phyloP scores from a whole-genome alignment of 2,329 filamentous ascomycete genomes.

The Exophiala xenobiotica region DNA sequence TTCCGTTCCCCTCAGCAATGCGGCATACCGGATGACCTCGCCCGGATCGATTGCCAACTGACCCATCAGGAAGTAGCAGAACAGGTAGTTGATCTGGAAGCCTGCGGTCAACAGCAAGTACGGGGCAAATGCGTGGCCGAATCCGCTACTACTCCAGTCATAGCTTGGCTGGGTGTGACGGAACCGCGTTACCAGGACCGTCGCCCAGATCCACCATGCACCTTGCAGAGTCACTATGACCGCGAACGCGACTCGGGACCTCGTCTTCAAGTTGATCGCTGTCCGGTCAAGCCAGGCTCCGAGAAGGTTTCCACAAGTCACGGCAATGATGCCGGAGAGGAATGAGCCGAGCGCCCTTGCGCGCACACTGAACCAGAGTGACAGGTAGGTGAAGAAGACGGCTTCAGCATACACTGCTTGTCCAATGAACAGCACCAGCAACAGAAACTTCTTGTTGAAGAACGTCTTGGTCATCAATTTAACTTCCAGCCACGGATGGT shows the following conservation, averaged over 20 bases:
- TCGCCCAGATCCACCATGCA: constrained; percentile 71
- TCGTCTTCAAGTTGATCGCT: constrained; percentile 52
- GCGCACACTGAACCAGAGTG: constrained; percentile 68
- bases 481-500: constrained; percentile 60
- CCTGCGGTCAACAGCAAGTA: constrained; percentile 66
- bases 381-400: constrained; percentile 69
- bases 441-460: constrained; percentile 60
- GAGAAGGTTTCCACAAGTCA: constrained; percentile 64
- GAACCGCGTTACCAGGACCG: constrained; percentile 63
- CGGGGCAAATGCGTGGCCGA: constrained; percentile 64
- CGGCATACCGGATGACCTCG: constrained; percentile 67
- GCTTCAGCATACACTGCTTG: constrained; percentile 71
- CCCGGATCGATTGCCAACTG: constrained; percentile 62
- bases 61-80: constrained; percentile 66
- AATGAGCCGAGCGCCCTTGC: constrained; percentile 70
- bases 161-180: constrained; percentile 57
- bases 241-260: constrained; percentile 57
- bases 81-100: constrained; percentile 73
- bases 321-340: constrained; percentile 65
- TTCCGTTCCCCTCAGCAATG: constrained; percentile 66
- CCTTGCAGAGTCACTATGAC: constrained; percentile 41
- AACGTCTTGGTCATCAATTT: constrained; percentile 60
- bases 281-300: constrained; percentile 64
- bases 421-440: constrained; percentile 66
- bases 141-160: constrained; percentile 62